Conservation (phyloP, 768 basidiomycete genomes). For the Lentinus tigrinus region DNA sequence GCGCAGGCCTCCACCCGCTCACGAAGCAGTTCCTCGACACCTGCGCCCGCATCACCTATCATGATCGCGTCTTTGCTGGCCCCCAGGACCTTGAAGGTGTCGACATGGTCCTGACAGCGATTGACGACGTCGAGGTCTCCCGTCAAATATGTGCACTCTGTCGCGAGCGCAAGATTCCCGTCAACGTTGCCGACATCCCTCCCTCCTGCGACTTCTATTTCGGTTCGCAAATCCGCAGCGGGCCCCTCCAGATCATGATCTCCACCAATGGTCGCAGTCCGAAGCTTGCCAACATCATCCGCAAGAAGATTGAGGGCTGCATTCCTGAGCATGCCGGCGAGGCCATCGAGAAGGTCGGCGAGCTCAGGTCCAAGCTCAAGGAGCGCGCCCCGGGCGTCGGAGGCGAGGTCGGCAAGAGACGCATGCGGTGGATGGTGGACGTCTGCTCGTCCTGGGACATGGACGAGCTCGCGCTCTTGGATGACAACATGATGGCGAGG, state of each 20-base stretch:
- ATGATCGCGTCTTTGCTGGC: slow-evolving; percentile 65
- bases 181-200: slow-evolving; percentile 97
- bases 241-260: slow-evolving; percentile 93
- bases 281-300: slow-evolving; percentile 83
- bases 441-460: slow-evolving; percentile 85
- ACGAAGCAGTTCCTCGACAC: slow-evolving; percentile 52
- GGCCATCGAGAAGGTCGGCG: slow-evolving; percentile 79
- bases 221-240: slow-evolving; percentile 87
- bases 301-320: slow-evolving; percentile 60
- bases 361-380: slow-evolving; percentile 68
- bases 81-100: slow-evolving; percentile 64
- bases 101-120: slow-evolving; percentile 92
- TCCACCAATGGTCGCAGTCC: slow-evolving; percentile 95
- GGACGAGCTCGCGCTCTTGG: slow-evolving; percentile 72
- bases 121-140: slow-evolving; percentile 77
- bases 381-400: slow-evolving; percentile 82
- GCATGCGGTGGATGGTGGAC: slow-evolving; percentile 92
- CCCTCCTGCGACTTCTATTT: slow-evolving; percentile 98
- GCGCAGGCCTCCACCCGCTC: slow-evolving; percentile 59
- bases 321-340: slow-evolving; percentile 72
- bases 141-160: slow-evolving; percentile 71
- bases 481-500: slow-evolving; percentile 59
- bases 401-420: slow-evolving; percentile 66
- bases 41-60: slow-evolving; percentile 60
- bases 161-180: slow-evolving; percentile 68